Conservation (phyloP, 768 basidiomycete genomes). For the Mycena vitilis region DNA sequence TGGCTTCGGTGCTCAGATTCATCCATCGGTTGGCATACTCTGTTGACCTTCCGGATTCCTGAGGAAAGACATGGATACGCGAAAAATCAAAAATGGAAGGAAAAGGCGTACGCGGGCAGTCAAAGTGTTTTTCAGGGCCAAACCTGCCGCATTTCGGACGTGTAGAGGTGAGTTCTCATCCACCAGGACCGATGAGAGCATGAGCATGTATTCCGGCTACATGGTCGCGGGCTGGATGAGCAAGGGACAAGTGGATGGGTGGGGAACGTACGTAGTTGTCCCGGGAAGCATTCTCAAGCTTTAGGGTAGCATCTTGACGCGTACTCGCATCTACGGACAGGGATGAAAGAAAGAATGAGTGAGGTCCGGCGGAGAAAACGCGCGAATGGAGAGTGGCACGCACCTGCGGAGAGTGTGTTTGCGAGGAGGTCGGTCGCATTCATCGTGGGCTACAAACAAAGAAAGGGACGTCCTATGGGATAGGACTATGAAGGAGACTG, state of each 20-base stretch:
- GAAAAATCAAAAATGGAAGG: slow-evolving; percentile 33
- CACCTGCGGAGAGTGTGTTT: slow-evolving; percentile 92
- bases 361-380: slow-evolving; percentile 42
- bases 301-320: slow-evolving; percentile 92
- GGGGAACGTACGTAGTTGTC: slow-evolving; percentile 87
- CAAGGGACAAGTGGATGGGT: slow-evolving; percentile 31
- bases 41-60: slow-evolving; percentile 82
- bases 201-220: slow-evolving; percentile 93
- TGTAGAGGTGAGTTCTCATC: slow-evolving; percentile 78
- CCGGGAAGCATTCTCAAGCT: slow-evolving; percentile 86
- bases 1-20: slow-evolving; percentile 72
- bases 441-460: slow-evolving; percentile 61
- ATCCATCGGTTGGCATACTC: slow-evolving; percentile 88
- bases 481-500: neutral
- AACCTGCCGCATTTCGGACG: slow-evolving; percentile 94
- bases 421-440: slow-evolving; percentile 91
- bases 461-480: slow-evolving; percentile 20
- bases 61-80: slow-evolving; percentile 37
- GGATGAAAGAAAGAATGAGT: slow-evolving; percentile 38
- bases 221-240: slow-evolving; percentile 39
- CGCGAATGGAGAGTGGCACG: slow-evolving; percentile 50
- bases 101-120: slow-evolving; percentile 81
- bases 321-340: slow-evolving; percentile 77
- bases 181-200: slow-evolving; percentile 86
- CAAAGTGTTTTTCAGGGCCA: slow-evolving; percentile 96